Conservation (phyloP, 164 flowering plant genomes). For the Umbilicus rupestris region DNA sequence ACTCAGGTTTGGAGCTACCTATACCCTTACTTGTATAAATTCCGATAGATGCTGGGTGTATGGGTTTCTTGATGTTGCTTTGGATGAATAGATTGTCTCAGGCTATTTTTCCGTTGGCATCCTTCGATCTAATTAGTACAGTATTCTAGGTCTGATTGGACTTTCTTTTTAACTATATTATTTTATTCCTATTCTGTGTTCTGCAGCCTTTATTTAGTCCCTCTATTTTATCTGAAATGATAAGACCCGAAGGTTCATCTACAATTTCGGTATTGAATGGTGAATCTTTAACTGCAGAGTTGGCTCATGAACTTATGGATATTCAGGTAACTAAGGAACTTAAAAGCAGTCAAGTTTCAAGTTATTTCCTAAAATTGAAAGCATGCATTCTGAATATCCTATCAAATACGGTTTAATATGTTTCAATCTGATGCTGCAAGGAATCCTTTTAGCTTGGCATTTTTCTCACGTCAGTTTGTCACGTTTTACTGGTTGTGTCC, state of each 20-base stretch:
- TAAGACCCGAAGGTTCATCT: conserved; percentile 87
- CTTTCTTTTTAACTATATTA: too few species aligned
- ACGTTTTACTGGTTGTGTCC: conserved; percentile 70
- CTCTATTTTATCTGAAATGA: conserved; percentile 77
- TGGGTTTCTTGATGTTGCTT: not conserved
- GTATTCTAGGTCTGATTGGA: too few species aligned
- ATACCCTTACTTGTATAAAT: not conserved
- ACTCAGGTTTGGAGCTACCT: conserved; percentile 48
- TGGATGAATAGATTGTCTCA: not conserved
- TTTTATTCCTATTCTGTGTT: too few species aligned
- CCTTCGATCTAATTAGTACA: too few species aligned
- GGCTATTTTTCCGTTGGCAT: not conserved
- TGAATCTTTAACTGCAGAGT: conserved; percentile 70
- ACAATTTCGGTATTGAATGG: conserved; percentile 56
- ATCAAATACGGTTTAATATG: conserved; percentile 1
- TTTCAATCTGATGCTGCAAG: conserved; percentile 47
- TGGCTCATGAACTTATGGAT: conserved; percentile 85
- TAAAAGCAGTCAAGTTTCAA: not conserved
- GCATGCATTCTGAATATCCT: not conserved
- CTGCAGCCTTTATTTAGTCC: conserved; percentile 83
- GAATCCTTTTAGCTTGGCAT: conserved; percentile 78
- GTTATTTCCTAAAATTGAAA: not conserved
- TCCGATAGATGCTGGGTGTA: not conserved
- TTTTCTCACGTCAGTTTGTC: conserved; percentile 75
- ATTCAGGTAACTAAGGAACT: conserved; percentile 61